Base-by-base conservation (phyloP, 306 rosid genomes). In the Cicer judaicum region DNA sequence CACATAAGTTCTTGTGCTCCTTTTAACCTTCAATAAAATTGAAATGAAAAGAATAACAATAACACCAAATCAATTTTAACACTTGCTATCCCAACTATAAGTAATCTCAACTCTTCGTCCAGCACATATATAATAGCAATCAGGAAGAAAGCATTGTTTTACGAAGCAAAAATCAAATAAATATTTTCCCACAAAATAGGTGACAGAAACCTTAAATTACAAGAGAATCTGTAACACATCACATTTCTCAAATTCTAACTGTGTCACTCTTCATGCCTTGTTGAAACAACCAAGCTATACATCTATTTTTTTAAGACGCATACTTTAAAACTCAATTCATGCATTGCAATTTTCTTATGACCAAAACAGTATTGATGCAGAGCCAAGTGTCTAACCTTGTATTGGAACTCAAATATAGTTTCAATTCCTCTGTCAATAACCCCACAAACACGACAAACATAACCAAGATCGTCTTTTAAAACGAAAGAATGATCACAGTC, bases 401-500 rank as follows among this genome's bases (percentile, higher is more conserved):
- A 94, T 78, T 89, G 96, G 72, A 87, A 94, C 91, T 94, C 99
- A 78, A 92, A 90, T 59, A 94, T 88, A 40, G 88, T 87, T 69
- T 94, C 99, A 48, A 94, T 94, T 48, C 85, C 84, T 77, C 78
- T 85, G 79, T 78, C 92, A 50, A 94, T 86, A 55, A 90, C 79
- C 72, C 99, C 97, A 77, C 99, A 94, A 65, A 92, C 81, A 0
- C 97, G 97, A 48, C 97, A 94, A 78, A 92, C 99, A 76, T 87
- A 86, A 49, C 99, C 99, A 78, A 92, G 71, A 78, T 94, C 99
- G 41, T 94, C 99, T 84, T 90, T 94, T 54, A 94, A 84, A 80
- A 94, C 83, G 71, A 81, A 94, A 81, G 95, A 90, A 80, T 94
- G 99, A 70, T 94, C 96, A 53, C 99, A 94, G 79, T 83, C 89